Evolutionary conservation across 176 grass and related monocot species (phyloP).

Genomic region (Musa itinerans): DNA sequence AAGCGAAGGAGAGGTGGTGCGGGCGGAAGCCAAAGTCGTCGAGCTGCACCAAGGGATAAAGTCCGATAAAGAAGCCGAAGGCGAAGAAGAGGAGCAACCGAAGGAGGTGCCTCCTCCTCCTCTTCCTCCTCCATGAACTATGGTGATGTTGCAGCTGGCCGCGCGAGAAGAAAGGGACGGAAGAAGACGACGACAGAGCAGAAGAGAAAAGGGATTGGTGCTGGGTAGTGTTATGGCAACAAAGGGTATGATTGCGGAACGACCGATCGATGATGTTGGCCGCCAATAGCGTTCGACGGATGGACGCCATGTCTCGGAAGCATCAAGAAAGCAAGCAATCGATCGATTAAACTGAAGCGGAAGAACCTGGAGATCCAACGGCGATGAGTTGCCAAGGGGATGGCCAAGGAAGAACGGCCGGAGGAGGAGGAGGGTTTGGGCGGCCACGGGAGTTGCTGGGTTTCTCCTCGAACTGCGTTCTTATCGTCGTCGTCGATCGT

Average conservation of each 20-base stretch:
- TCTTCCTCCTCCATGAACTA: neutral
- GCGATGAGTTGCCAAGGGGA: neutral
- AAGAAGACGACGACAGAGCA: no score
- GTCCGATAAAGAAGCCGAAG: constrained; percentile 65
- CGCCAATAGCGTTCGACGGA: constrained; percentile 58
- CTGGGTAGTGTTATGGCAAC: neutral
- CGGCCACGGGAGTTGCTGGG: no score
- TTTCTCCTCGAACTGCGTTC: no score
- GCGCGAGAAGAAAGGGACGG: neutral
- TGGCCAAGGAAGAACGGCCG: neutral
- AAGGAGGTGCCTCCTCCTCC: constrained; percentile 13
- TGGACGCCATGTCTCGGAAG: constrained; percentile 33
- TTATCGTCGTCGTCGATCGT: no score
- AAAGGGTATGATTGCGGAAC: constrained; percentile 11
- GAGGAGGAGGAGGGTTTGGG: neutral
- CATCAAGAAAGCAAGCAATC: neutral
- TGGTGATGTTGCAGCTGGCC: constrained; percentile 1
- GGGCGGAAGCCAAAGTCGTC: constrained; percentile 14
- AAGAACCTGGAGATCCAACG: neutral
- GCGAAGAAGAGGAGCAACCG: constrained; percentile 69
- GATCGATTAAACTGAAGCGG: neutral
- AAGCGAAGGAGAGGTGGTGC: constrained; percentile 3
- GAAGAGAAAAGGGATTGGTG: neutral
- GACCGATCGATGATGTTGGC: constrained; percentile 24
- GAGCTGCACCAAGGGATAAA: constrained; percentile 19